phyloP scores from a whole-genome alignment of 768 basidiomycete species.

The Albatrellus ellisii region DNA sequence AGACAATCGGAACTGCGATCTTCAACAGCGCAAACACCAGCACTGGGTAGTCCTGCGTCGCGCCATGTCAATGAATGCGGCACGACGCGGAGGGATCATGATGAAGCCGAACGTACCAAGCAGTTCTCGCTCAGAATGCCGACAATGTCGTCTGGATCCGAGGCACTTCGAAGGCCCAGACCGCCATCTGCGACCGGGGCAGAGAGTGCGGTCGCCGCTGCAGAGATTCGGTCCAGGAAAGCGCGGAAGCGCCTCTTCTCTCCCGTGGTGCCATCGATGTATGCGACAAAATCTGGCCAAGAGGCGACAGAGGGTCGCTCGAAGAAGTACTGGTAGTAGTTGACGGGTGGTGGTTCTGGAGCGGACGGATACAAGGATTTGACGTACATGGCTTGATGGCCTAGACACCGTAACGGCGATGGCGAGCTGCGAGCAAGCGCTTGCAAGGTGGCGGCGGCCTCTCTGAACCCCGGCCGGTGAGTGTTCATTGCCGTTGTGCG shows the following conservation, averaged over 20 bases:
- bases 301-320: not conserved
- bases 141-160: constrained; percentile 38
- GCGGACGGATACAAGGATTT: constrained; percentile 1
- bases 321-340: constrained; percentile 6
- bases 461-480: too few relatives aligned
- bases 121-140: constrained; percentile 64
- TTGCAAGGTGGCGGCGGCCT: too few relatives aligned
- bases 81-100: too few relatives aligned
- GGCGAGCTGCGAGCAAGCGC: too few relatives aligned
- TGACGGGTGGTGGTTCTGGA: not conserved
- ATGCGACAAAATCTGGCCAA: constrained; percentile 42
- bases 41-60: constrained; percentile 37
- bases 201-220: constrained; percentile 41
- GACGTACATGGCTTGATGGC: too few relatives aligned
- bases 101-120: constrained; percentile 30
- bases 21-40: constrained; percentile 35
- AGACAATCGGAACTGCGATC: constrained; percentile 36
- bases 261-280: constrained; percentile 44
- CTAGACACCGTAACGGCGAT: too few relatives aligned
- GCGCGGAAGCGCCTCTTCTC: constrained; percentile 31
- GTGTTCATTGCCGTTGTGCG: too few relatives aligned
- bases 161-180: constrained; percentile 27
- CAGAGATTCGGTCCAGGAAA: constrained; percentile 35
- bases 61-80: not conserved
- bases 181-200: constrained; percentile 34